A percentile compares a stretch with the other conserved stretches of the same genome.
Conservation (phyloP, 2,329 filamentous ascomycete genomes). For the Neopestalotiopsis rosae region DNA sequence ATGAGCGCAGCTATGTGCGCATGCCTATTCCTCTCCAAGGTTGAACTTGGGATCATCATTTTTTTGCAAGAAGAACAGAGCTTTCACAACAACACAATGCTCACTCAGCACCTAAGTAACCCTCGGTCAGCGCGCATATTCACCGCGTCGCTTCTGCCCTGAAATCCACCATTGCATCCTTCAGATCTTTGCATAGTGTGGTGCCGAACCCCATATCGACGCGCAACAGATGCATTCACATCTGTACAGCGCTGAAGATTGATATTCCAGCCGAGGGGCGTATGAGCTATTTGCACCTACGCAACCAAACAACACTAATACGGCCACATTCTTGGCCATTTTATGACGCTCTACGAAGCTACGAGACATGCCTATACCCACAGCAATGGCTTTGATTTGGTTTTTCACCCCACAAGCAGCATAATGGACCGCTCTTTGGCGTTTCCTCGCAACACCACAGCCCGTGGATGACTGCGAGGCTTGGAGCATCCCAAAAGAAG, state of each 20-base stretch:
- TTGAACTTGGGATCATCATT: slow-evolving; percentile 19
- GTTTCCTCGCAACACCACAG: background rate
- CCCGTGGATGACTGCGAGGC: background rate
- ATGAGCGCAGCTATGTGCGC: slow-evolving; percentile 20
- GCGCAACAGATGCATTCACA: background rate
- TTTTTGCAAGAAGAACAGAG: background rate
- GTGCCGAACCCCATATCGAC: background rate
- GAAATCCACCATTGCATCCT: background rate
- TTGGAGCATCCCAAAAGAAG: background rate
- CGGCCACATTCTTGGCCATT: slow-evolving; percentile 19
- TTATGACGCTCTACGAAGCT: slow-evolving; percentile 35
- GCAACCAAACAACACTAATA: slow-evolving; percentile 24
- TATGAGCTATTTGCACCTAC: slow-evolving; percentile 9
- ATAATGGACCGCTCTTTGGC: slow-evolving; percentile 1
- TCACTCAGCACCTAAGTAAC: background rate
- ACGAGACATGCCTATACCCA: slow-evolving; percentile 27
- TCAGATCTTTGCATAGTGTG: background rate
- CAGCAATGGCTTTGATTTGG: slow-evolving; percentile 8
- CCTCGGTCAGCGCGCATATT: background rate
- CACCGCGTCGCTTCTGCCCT: background rate
- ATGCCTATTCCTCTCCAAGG: slow-evolving; percentile 33
- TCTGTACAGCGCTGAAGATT: background rate
- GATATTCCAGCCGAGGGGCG: slow-evolving; percentile 8
- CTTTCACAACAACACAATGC: background rate
- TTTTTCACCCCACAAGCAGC: background rate